Base-by-base conservation (phyloP, 768 basidiomycete genomes). In the Auricularia cornea region DNA sequence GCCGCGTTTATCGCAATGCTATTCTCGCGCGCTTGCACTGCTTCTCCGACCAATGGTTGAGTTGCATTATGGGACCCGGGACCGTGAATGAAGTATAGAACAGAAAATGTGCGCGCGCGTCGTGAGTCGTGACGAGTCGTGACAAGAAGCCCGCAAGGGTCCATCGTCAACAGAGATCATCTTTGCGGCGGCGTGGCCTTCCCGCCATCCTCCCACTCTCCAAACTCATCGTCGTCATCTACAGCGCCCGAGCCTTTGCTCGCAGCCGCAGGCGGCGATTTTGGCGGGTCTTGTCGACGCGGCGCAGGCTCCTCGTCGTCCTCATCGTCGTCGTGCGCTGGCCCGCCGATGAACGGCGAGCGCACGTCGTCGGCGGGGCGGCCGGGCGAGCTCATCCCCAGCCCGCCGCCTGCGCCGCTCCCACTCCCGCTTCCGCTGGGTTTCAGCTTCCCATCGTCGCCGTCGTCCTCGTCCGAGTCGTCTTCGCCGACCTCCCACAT, bases 401-500 rank as follows among this genome's bases (percentile, higher is more conserved):
- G n/a, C n/a, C n/a, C n/a, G n/a, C n/a, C n/a, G n/a, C 40, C 59
- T n/a, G 29, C 38, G 32, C 66, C 72, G 31, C 74, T 65, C 16
- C 73, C 77, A 66, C 78, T 77, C 77, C 44, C 79, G 23, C 40
- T 59, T 63, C 72, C 71, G 6, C 63, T 64, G 38, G 71, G 70
- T 38, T 72, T 70, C 65, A 72, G 72, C 61, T 73, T 72, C 63
- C 69, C 67, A 59, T 70, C 80, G 32, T 81, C 80, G 38, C 76
- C 78, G 11, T 81, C 83, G 26, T 90, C 88, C 3, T 85, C 84
- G 59, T 89, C 89, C 62, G 86, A 88, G 28, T 77, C 83, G 30
- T 89, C 35, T 14, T 38, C 84, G 2, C 91, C 89, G 2, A 93
- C 79, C 56, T 86, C 81, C 90, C 91, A 93, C 44, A 87, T 68